phyloP scores from a whole-genome alignment of 2,329 filamentous ascomycete genomes.

The Penicillium sp. region DNA sequence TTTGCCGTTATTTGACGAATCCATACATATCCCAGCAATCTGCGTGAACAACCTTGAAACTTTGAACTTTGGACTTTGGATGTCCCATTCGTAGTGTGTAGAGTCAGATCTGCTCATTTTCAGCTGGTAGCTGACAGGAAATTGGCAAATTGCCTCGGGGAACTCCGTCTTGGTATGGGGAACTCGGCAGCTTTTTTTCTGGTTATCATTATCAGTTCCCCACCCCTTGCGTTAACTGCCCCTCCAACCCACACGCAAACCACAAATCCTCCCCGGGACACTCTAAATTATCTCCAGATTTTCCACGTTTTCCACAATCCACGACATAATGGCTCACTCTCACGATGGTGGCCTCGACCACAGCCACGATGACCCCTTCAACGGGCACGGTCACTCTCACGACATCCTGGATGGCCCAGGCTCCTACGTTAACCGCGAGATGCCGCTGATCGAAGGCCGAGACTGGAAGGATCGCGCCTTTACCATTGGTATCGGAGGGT shows the following conservation, averaged over 20 bases:
- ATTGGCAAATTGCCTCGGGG: constrained; percentile 5
- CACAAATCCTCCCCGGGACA: not conserved
- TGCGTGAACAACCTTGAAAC: not conserved
- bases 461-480: constrained; percentile 89
- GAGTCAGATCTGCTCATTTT: too few relatives aligned
- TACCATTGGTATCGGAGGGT: constrained; percentile 98
- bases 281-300: not conserved
- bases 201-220: constrained; percentile 3
- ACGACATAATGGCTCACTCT: constrained; percentile 33
- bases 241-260: constrained; percentile 9
- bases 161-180: constrained; percentile 12
- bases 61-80: not conserved
- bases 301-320: not conserved
- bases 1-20: constrained; percentile 27
- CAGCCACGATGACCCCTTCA: constrained; percentile 57
- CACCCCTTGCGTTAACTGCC: constrained; percentile 15
- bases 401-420: constrained; percentile 94
- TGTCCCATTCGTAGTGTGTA: not conserved
- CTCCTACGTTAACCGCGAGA: constrained; percentile 84
- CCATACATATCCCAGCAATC: constrained; percentile 17
- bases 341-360: constrained; percentile 40
- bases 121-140: too few relatives aligned
- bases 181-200: not conserved
- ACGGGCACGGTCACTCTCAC: constrained; percentile 84
- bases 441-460: constrained; percentile 87